Evolutionary conservation across 2,329 filamentous ascomycete genomes (phyloP).

Genomic region (Aspergillus puulaauensis): DNA sequence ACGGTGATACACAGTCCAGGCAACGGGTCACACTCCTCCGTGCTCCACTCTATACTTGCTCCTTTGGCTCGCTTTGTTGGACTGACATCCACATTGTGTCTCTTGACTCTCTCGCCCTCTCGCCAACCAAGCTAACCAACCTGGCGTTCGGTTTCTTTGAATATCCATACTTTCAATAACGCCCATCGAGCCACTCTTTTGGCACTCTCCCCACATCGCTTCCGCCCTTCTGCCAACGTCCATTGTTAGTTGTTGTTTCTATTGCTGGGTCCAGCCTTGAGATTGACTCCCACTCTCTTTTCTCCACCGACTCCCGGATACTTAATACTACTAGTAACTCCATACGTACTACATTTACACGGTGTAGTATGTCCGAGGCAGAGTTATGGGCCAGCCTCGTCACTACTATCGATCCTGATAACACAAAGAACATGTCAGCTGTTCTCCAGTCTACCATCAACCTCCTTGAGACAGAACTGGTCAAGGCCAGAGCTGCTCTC

Average conservation of each 20-base stretch:
- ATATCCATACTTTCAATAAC: neutral
- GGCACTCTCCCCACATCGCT: neutral
- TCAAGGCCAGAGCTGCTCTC: conserved; percentile 42
- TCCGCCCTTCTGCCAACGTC: neutral
- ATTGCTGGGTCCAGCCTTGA: neutral
- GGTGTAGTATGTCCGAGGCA: conserved; percentile 32
- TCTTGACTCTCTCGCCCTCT: neutral
- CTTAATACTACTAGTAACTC: neutral
- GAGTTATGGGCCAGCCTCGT: conserved; percentile 38
- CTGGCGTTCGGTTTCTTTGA: neutral
- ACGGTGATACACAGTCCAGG: neutral
- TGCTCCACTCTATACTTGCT: neutral
- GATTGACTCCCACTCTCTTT: too few relatives aligned
- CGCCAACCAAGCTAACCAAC: neutral
- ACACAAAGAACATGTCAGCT: conserved; percentile 39
- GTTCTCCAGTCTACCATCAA: conserved; percentile 43
- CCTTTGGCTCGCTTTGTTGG: neutral
- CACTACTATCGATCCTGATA: conserved; percentile 37
- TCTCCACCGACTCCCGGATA: neutral
- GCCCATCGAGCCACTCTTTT: neutral
- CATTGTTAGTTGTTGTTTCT: neutral
- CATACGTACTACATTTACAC: too few relatives aligned
- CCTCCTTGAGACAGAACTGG: conserved; percentile 42
- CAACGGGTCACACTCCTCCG: neutral
- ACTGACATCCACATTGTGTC: neutral